phyloP scores from a whole-genome alignment of 169 alveolate species.

The Theileria annulata region DNA sequence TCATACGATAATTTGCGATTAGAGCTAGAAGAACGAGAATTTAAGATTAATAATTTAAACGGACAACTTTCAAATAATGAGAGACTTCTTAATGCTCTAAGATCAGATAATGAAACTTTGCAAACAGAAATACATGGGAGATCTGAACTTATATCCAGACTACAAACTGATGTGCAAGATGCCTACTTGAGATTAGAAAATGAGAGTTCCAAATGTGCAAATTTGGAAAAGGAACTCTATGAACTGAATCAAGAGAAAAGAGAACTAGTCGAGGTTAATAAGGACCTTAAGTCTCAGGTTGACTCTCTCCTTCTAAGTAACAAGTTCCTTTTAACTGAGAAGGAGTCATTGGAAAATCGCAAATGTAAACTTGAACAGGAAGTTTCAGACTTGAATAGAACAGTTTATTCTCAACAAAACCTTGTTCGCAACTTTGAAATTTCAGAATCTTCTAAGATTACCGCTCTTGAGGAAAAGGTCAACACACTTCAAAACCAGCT shows the following conservation, averaged over 20 bases:
- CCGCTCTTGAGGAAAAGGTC: slow-evolving; percentile 55
- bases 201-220: slow-evolving; percentile 35
- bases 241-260: slow-evolving; percentile 16
- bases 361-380: slow-evolving; percentile 38
- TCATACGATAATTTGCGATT: slow-evolving; percentile 56
- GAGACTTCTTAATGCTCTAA: slow-evolving; percentile 27
- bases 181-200: slow-evolving; percentile 52
- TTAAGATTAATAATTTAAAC: slow-evolving; percentile 33
- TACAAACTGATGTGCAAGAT: slow-evolving; percentile 45
- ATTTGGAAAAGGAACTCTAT: slow-evolving; percentile 22
- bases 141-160: slow-evolving; percentile 22
- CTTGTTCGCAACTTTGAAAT: slow-evolving; percentile 21
- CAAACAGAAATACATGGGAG: slow-evolving; percentile 48
- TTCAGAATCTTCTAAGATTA: slow-evolving; percentile 34
- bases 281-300: slow-evolving; percentile 22
- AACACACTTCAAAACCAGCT: slow-evolving; percentile 37
- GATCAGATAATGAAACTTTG: slow-evolving; percentile 22
- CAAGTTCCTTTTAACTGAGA: slow-evolving; percentile 32
- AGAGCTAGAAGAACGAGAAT: slow-evolving; percentile 27
- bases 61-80: slow-evolving; percentile 27
- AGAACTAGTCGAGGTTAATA: slow-evolving; percentile 23
- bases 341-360: slow-evolving; percentile 28
- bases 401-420: slow-evolving; percentile 12
- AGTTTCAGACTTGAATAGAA: slow-evolving; percentile 33
- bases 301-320: slow-evolving; percentile 38